Conservation (phyloP, 495 filamentous ascomycete species). For the Pseudotulostoma volvatum region DNA sequence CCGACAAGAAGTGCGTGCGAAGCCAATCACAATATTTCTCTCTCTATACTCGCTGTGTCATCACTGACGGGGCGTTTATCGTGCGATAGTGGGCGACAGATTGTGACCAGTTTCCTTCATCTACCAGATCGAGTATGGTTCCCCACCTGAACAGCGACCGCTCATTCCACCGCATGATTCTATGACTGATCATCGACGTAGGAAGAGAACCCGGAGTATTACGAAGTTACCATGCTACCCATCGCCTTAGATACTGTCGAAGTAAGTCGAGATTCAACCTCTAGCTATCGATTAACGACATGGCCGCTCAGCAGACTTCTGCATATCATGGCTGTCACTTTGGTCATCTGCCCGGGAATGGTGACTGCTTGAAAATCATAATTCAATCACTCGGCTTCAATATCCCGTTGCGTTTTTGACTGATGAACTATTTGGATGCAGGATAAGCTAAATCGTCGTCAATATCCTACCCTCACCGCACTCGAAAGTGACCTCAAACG, state of each 20-base stretch:
- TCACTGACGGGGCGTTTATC: background rate
- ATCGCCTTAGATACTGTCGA: slow-evolving; percentile 63
- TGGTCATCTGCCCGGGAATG: no score
- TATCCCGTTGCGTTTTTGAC: no score
- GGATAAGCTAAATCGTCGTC: slow-evolving; percentile 43
- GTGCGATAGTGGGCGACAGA: slow-evolving; percentile 26
- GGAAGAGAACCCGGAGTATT: slow-evolving; percentile 53
- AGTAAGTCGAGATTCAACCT: slow-evolving; percentile 13
- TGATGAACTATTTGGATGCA: slow-evolving; percentile 6
- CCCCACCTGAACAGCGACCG: slow-evolving; percentile 1
- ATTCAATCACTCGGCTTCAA: background rate
- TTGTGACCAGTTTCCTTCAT: slow-evolving; percentile 54
- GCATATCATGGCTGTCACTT: no score
- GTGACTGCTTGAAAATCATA: no score
- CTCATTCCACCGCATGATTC: background rate
- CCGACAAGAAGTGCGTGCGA: slow-evolving; percentile 52
- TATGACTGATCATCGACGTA: slow-evolving; percentile 3
- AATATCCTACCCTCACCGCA: slow-evolving; percentile 44
- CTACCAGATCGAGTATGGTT: slow-evolving; percentile 38
- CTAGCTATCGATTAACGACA: no score
- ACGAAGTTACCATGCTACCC: slow-evolving; percentile 51
- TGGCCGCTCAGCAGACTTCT: no score
- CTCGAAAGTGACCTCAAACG: slow-evolving; percentile 63
- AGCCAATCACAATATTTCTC: background rate
- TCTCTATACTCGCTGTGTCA: background rate